Base-by-base conservation (phyloP, 2,329 filamentous ascomycete genomes). In the Ophiostoma sp. region DNA sequence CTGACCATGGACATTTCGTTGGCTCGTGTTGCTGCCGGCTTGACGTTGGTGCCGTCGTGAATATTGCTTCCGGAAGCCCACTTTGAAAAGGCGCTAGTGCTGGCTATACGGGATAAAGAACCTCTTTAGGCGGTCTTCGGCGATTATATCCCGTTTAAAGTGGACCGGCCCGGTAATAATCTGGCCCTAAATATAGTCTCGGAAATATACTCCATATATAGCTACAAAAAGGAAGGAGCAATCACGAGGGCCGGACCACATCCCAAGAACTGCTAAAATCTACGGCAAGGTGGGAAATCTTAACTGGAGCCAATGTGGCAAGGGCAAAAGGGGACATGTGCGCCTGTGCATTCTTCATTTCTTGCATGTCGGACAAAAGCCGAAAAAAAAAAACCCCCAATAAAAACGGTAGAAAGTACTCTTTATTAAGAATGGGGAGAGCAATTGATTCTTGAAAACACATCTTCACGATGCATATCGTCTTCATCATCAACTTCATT, bases 251-350 rank as follows among this genome's bases (percentile, higher is more conserved):
- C 52, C 8, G 27, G 23, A 27, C 4, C n/a, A 13, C 23, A 27
- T 57, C 11, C 52, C 23, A 4, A 57, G n/a, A 57, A 57, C 23
- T 10, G 52, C n/a, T 10, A 10, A 33, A 33, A 31, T 62, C 27
- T 20, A 31, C 57, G 57, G 17, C 27, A 33, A 33, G 57, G 57
- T 62, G 57, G 57, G 57, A 33, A 62, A 62, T 13, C 57, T 62
- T 62, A 62, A 62, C 17, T 62, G 57, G 57, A 62, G 57, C 27
- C 52, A 27, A 27, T 31, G 33, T 62, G n/a, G 23, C 23, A 57
- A 57, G 8, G 52, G 48, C n/a, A 23, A 54, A 54, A 54, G 27
- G 48, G 48, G 20, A 10, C 48, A 54, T 54, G 48, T 54, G 48
- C 20, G 48, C 8, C 48, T 54, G 3, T 23, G n/a, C 48, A 23